phyloP scores from a whole-genome alignment of 345 rosid species.

The Boechera retrofracta region DNA sequence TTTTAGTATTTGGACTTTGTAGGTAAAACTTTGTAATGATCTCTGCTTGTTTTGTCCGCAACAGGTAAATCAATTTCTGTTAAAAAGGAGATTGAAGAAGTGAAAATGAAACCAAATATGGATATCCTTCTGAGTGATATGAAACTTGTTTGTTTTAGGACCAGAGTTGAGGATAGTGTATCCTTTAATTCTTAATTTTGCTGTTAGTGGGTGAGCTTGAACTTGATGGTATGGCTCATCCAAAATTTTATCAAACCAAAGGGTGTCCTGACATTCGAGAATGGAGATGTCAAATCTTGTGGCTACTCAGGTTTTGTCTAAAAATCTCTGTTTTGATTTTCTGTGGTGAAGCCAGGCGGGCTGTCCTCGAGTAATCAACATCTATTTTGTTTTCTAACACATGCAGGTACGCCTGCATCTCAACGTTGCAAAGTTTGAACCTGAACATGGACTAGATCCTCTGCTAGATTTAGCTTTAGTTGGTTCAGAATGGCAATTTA shows the following conservation, averaged over 20 bases:
- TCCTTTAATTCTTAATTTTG: slow-evolving; percentile 93
- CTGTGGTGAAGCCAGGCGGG: not conserved
- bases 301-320: slow-evolving; percentile 77
- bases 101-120: slow-evolving; percentile 72
- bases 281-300: slow-evolving; percentile 98
- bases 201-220: slow-evolving; percentile 92
- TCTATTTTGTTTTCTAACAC: slow-evolving; percentile 36
- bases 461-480: slow-evolving; percentile 93
- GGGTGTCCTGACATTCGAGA: slow-evolving; percentile 91
- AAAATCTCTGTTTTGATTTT: slow-evolving; percentile 35
- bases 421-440: slow-evolving; percentile 94
- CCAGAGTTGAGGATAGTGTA: slow-evolving; percentile 91
- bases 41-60: slow-evolving; percentile 40
- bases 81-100: slow-evolving; percentile 69
- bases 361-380: not conserved
- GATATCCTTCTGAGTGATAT: slow-evolving; percentile 87
- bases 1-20: slow-evolving; percentile 9
- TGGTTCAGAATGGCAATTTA: slow-evolving; percentile 97
- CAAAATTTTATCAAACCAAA: slow-evolving; percentile 83
- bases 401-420: slow-evolving; percentile 85
- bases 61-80: slow-evolving; percentile 71
- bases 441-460: slow-evolving; percentile 91
- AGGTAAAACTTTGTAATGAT: slow-evolving; percentile 10
- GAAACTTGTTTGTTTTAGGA: slow-evolving; percentile 78
- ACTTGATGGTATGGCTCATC: slow-evolving; percentile 90